These are phyloP conservation scores for Cyberlindnera xishuangbannaensis DNA, from an alignment of 805 yeast genomes.

Conservation along the genomic window DNA sequence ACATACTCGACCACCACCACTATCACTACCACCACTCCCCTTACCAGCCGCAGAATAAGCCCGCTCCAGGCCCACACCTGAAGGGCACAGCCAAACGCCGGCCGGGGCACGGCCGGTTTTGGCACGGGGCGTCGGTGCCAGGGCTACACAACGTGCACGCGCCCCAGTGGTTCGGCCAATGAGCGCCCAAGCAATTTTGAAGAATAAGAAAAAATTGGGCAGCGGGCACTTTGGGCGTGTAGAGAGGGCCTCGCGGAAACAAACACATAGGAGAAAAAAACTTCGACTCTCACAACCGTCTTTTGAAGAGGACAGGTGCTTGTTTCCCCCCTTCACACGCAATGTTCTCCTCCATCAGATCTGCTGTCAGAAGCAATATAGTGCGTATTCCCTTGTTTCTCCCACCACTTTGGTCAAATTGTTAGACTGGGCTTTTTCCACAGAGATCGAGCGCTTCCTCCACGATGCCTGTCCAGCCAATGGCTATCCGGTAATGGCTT, in stretches of 20 bases:
- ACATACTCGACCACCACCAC: too few relatives aligned
- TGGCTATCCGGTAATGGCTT: slow-evolving; percentile 3
- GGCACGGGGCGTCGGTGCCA: too few relatives aligned
- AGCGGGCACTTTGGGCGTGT: slow-evolving; percentile 4
- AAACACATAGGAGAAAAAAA: slow-evolving; percentile 4
- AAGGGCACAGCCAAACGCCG: too few relatives aligned
- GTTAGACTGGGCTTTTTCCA: neutral
- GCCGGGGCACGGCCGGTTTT: too few relatives aligned
- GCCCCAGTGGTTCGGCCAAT: slow-evolving; percentile 21
- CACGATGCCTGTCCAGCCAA: too few relatives aligned
- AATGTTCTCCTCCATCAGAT: slow-evolving; percentile 29
- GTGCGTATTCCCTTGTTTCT: slow-evolving; percentile 20
- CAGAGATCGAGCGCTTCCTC: too few relatives aligned
- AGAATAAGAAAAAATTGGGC: slow-evolving; percentile 12
- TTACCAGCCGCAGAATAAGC: too few relatives aligned
- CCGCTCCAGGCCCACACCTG: too few relatives aligned
- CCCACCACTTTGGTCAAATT: too few relatives aligned
- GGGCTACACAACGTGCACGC: slow-evolving; percentile 8
- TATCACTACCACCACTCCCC: too few relatives aligned
- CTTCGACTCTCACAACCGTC: slow-evolving; percentile 8
- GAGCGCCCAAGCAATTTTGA: slow-evolving; percentile 18
- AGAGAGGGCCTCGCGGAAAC: slow-evolving; percentile 1
- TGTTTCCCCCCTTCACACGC: slow-evolving; percentile 6
- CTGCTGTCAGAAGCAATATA: slow-evolving; percentile 28
- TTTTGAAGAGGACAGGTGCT: neutral